phyloP scores from a whole-genome alignment of 208 protist genomes.

The Sergeia podlipaevii region DNA sequence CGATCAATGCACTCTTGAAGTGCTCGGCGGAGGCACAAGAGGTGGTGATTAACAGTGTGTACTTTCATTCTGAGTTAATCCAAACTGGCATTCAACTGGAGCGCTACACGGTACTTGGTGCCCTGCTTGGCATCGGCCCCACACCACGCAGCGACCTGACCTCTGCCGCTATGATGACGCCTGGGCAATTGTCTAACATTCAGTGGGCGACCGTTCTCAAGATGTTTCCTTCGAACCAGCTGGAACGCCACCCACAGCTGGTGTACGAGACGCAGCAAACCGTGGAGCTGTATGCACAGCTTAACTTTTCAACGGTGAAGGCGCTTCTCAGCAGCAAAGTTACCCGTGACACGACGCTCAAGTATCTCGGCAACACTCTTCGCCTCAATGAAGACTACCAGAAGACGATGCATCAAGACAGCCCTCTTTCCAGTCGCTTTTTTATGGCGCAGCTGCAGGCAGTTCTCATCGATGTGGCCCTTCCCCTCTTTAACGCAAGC shows the following conservation, averaged over 20 bases:
- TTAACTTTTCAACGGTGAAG: conserved; percentile 56
- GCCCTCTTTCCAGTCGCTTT: conserved; percentile 67
- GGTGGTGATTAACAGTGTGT: conserved; percentile 42
- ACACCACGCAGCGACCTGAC: conserved; percentile 18
- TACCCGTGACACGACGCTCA: conserved; percentile 62
- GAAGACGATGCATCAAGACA: conserved; percentile 75
- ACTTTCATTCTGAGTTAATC: conserved; percentile 48
- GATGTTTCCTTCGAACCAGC: conserved; percentile 38
- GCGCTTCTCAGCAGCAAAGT: conserved; percentile 46
- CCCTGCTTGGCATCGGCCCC: conserved; percentile 59
- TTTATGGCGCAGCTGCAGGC: conserved; percentile 81
- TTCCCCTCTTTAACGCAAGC: conserved; percentile 49
- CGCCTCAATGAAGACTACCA: conserved; percentile 70
- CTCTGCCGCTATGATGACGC: background rate
- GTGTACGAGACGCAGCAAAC: conserved; percentile 51
- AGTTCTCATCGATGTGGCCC: conserved; percentile 61
- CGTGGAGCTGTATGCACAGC: conserved; percentile 33
- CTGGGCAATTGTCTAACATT: background rate
- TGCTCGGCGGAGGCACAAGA: conserved; percentile 29
- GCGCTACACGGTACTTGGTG: conserved; percentile 67
- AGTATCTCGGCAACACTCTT: conserved; percentile 62
- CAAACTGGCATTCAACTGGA: conserved; percentile 58
- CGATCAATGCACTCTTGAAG: conserved; percentile 42
- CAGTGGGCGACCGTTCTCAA: conserved; percentile 33
- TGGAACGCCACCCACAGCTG: conserved; percentile 31